Conservation (phyloP, 2,329 filamentous ascomycete genomes). For the Gnomoniopsis sp. region DNA sequence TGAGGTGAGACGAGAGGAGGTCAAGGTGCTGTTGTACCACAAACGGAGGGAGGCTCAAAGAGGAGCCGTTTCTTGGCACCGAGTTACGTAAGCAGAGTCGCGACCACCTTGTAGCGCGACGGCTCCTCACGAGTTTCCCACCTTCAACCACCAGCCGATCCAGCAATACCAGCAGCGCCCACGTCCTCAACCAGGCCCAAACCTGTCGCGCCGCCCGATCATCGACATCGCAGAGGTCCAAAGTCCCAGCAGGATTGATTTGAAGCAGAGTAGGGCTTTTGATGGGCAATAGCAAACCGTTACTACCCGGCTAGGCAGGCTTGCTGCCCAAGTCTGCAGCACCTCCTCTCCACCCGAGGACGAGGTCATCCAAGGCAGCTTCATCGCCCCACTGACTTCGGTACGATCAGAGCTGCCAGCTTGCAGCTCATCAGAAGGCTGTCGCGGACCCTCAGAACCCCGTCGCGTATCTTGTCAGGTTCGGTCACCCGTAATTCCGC, state of each 20-base stretch:
- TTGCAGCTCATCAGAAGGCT: no score
- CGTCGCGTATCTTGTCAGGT: no score
- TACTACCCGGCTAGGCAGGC: constrained; percentile 17
- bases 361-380: background rate
- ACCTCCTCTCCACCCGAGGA: constrained; percentile 1
- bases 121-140: constrained; percentile 3
- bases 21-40: no score
- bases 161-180: background rate
- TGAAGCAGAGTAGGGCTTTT: background rate
- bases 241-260: background rate
- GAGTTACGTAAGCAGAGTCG: constrained; percentile 7
- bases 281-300: constrained; percentile 10
- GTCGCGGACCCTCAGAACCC: no score
- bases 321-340: constrained; percentile 17
- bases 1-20: no score
- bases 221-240: background rate
- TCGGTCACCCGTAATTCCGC: no score
- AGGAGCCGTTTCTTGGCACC: no score
- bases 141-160: constrained; percentile 4
- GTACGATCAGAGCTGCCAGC: no score
- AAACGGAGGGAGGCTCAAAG: no score
- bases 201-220: background rate
- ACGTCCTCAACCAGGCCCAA: constrained; percentile 1
- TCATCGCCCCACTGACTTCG: background rate
- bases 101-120: constrained; percentile 4